Percentiles rank a stretch among this genome's conserved stretches.
Conservation (phyloP, 2,329 filamentous ascomycete genomes). For the Claviceps citrina region DNA sequence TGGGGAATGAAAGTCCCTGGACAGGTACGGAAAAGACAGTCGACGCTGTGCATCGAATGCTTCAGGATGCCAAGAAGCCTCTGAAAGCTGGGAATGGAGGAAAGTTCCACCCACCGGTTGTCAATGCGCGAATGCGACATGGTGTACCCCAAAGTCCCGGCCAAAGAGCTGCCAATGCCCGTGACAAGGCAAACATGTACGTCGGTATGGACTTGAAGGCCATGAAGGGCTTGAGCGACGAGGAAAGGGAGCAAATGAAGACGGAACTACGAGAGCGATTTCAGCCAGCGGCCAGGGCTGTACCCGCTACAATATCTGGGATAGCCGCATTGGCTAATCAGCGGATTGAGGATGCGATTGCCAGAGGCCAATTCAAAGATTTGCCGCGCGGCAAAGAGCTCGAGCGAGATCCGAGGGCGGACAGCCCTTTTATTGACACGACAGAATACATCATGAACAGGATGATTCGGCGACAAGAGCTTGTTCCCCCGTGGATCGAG, state of each 20-base stretch:
- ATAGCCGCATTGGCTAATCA: slow-evolving; percentile 77
- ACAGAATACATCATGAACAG: slow-evolving; percentile 98
- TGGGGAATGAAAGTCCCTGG: slow-evolving; percentile 58
- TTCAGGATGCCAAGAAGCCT: slow-evolving; percentile 64
- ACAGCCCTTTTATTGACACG: slow-evolving; percentile 83
- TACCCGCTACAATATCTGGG: slow-evolving; percentile 65
- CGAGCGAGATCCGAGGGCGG: slow-evolving; percentile 67
- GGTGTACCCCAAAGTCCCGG: slow-evolving; percentile 25
- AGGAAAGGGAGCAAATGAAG: slow-evolving; percentile 57
- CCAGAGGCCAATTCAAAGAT: slow-evolving; percentile 73
- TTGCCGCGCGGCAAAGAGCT: slow-evolving; percentile 66
- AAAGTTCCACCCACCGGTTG: slow-evolving; percentile 29
- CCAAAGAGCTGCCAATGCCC: slow-evolving; percentile 35
- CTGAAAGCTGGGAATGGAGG: slow-evolving; percentile 36
- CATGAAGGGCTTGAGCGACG: slow-evolving; percentile 42
- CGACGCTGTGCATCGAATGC: slow-evolving; percentile 71
- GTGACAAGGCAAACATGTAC: slow-evolving; percentile 42
- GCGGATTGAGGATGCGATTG: slow-evolving; percentile 84
- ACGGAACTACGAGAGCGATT: slow-evolving; percentile 72
- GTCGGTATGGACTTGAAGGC: slow-evolving; percentile 29
- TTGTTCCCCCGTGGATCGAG: slow-evolving; percentile 96
- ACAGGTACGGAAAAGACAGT: slow-evolving; percentile 57
- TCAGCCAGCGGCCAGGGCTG: slow-evolving; percentile 49
- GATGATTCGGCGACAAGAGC: slow-evolving; percentile 91
- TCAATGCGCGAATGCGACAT: slow-evolving; percentile 36